Conservation (phyloP, 1,139 yeast species). For the Sugiyamaella japonica region DNA sequence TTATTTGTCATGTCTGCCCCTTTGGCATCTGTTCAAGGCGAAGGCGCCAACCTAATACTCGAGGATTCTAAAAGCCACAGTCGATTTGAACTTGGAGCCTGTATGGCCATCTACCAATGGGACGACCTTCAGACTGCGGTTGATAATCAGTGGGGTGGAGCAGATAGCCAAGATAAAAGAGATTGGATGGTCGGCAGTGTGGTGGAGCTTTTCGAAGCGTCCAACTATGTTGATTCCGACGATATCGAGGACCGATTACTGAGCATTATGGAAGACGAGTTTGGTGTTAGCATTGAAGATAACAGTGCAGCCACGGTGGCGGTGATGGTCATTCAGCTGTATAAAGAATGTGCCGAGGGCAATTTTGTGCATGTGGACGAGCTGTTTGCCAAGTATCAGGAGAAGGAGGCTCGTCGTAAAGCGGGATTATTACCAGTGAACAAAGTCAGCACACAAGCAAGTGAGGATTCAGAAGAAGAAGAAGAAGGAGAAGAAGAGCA, state of each 20-base stretch:
- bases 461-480: slow-evolving; percentile 51
- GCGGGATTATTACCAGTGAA: slow-evolving; percentile 42
- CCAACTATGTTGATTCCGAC: slow-evolving; percentile 60
- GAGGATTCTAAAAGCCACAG: slow-evolving; percentile 69
- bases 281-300: slow-evolving; percentile 84
- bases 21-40: slow-evolving; percentile 28
- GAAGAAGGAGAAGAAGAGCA: slow-evolving; percentile 45
- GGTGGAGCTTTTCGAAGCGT: slow-evolving; percentile 66
- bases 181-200: slow-evolving; percentile 92
- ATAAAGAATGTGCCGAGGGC: slow-evolving; percentile 58
- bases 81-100: slow-evolving; percentile 88
- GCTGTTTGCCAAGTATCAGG: slow-evolving; percentile 59
- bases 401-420: slow-evolving; percentile 47
- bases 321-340: slow-evolving; percentile 60
- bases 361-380: slow-evolving; percentile 58
- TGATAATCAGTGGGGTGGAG: slow-evolving; percentile 97
- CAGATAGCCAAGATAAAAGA: slow-evolving; percentile 83
- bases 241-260: slow-evolving; percentile 81
- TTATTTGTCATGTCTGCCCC: slow-evolving; percentile 4
- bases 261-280: slow-evolving; percentile 93
- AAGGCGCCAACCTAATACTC: slow-evolving; percentile 49
- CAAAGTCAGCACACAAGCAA: slow-evolving; percentile 46
- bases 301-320: slow-evolving; percentile 81
- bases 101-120: slow-evolving; percentile 88
- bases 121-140: slow-evolving; percentile 87